Percentiles rank a stretch among this genome's conserved stretches.
Evolutionary conservation across 164 flowering plant genomes (phyloP).

Genomic region (Magnolia changhungtana): DNA sequence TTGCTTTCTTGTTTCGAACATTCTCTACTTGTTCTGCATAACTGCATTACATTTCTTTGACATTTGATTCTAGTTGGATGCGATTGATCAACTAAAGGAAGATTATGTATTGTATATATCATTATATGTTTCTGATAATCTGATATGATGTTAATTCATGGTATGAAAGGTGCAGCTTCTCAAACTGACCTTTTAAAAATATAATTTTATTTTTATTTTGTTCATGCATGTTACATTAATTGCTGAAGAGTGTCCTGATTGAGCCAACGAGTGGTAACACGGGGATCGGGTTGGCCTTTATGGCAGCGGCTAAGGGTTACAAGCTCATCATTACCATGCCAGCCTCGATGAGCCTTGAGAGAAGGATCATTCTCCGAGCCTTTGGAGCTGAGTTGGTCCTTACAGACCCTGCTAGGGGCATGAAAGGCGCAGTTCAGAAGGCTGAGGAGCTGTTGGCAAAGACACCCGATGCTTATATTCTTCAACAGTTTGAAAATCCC

Average conservation of each 20-base stretch:
- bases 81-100: neutral
- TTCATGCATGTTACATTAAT: neutral
- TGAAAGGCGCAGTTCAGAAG: conserved; percentile 48
- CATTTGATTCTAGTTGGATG: neutral
- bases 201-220: neutral
- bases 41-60: no score
- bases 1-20: neutral
- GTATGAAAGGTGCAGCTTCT: neutral
- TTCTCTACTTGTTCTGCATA: neutral
- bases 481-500: conserved; percentile 59
- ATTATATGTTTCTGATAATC: neutral
- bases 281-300: conserved; percentile 60
- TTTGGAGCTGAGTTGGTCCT: conserved; percentile 62
- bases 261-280: conserved; percentile 64
- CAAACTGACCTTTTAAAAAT: neutral
- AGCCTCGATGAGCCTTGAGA: conserved; percentile 44
- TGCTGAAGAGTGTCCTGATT: conserved; percentile 42
- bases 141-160: neutral
- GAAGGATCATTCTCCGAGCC: conserved; percentile 48
- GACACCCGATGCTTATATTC: conserved; percentile 47
- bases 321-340: conserved; percentile 56
- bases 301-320: conserved; percentile 60
- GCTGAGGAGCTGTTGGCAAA: conserved; percentile 42
- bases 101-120: neutral
- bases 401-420: conserved; percentile 49